Base-by-base conservation (phyloP, 192 early-diverging fungal genomes). In the Umbelopsis sp. region DNA sequence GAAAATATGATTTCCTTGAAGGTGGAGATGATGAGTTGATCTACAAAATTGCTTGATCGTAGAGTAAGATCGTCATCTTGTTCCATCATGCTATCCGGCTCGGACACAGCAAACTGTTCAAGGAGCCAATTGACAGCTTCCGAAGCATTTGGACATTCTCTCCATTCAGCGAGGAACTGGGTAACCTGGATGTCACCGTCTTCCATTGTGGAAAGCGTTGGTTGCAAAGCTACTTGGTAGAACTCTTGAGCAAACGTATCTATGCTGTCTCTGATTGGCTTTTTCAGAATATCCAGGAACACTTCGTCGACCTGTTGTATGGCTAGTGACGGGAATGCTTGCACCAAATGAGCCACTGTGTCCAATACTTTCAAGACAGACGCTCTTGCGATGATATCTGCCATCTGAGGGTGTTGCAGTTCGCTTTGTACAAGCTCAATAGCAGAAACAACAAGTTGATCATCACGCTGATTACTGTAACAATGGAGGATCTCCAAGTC, bases 91-190 rank as follows among this genome's bases (percentile, higher is more conserved):
- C 24, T 53, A 10, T 52, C 52, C 17, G 36, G 26, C 9, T 49
- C 49, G 16, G 68, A 0, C 8, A 26, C 52, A 52, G 47, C 32
- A 17, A 70, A 25, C 25, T 52, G 43, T 45, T 44, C 45, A 8
- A 70, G 38, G n/a, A 70, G 45, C 49, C 52, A 70, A 38, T 32
- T 34, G 31, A 50, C 68, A 5, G 68, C 52, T 22, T 70, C 68
- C 16, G 25, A 24, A 14, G 44, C 49, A 31, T 70, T 70, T 22
- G 68, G 32, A 16, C 68, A 70, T 17, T 49, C 32, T 16, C 31
- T 70, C 52, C 47, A 50, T 12, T 49, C 68, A 20, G 32, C 32
- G 9, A 70, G 49, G 25, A 70, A 45, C 29, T 36, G 45, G 17
- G 32, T 36, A 32, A 52, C 52, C 8, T 32, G 47, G 24, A 36